Evolutionary conservation across 805 yeast genomes (phyloP).

Genomic region (Lachancea quebecensis): DNA sequence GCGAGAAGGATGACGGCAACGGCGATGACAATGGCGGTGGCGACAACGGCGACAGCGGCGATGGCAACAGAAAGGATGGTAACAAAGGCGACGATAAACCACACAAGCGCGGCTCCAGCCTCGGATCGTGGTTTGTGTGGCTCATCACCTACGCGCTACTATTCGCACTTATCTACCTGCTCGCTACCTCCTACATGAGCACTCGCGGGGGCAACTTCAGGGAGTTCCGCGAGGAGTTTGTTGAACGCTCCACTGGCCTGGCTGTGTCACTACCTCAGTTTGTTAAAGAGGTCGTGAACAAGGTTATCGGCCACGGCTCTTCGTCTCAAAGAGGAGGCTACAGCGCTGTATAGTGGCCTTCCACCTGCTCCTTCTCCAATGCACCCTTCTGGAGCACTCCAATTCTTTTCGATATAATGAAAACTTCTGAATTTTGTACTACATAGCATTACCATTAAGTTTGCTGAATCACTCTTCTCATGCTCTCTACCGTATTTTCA

Average conservation of each 20-base stretch:
- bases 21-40: constrained; percentile 18
- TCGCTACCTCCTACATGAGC: constrained; percentile 63
- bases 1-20: constrained; percentile 21
- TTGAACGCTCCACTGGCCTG: constrained; percentile 58
- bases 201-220: constrained; percentile 61
- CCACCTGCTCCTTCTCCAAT: not conserved
- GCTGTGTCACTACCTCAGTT: constrained; percentile 58
- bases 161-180: constrained; percentile 65
- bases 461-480: constrained; percentile 31
- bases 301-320: constrained; percentile 50
- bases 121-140: constrained; percentile 58
- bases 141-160: constrained; percentile 64
- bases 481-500: constrained; percentile 60
- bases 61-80: constrained; percentile 6
- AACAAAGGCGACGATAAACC: constrained; percentile 14
- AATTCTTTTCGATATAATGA: not conserved
- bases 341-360: constrained; percentile 63
- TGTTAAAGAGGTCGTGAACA: constrained; percentile 57
- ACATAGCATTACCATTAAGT: not conserved
- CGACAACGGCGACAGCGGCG: constrained; percentile 22
- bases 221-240: constrained; percentile 67
- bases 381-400: too few species aligned
- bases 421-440: not conserved
- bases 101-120: constrained; percentile 26
- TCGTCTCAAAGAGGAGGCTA: constrained; percentile 70